These are phyloP conservation scores for Exophiala phaeomuriformis DNA, from an alignment of 2,329 filamentous ascomycete species.

Conservation along the genomic window DNA sequence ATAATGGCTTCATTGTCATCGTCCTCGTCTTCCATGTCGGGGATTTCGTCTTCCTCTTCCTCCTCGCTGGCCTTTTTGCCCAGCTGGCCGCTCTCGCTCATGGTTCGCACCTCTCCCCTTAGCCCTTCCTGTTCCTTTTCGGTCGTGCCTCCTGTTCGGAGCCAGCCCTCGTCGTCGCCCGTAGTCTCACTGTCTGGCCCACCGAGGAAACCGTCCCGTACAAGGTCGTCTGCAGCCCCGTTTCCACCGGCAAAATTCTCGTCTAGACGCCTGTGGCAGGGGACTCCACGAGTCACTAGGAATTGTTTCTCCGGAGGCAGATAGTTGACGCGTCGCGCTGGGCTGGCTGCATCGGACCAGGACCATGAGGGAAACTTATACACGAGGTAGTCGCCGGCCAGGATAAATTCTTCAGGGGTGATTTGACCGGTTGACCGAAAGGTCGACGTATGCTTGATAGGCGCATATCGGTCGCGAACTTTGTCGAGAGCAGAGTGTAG, in stretches of 20 bases:
- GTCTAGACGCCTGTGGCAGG: conserved; percentile 83
- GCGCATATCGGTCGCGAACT: conserved; percentile 84
- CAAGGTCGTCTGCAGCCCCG: conserved; percentile 76
- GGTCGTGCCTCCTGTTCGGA: conserved; percentile 72
- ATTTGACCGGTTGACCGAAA: conserved; percentile 93
- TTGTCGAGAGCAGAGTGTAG: conserved; percentile 88
- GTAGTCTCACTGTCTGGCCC: conserved; percentile 44
- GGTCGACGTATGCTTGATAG: conserved; percentile 80
- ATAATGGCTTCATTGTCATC: conserved; percentile 95
- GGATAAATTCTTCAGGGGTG: conserved; percentile 92
- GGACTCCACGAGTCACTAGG: conserved; percentile 86
- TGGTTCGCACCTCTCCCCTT: conserved; percentile 72
- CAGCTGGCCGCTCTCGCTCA: conserved; percentile 82
- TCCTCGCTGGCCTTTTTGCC: conserved; percentile 63
- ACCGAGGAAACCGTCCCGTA: conserved; percentile 63
- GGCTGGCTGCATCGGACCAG: conserved; percentile 84
- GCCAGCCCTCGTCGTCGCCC: conserved; percentile 73
- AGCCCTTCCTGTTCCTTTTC: conserved; percentile 59
- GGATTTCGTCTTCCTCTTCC: conserved; percentile 74
- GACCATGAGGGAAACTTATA: conserved; percentile 99
- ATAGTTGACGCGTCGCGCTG: conserved; percentile 68
- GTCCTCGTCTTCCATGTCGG: conserved; percentile 96
- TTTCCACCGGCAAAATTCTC: conserved; percentile 88
- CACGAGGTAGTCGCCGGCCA: conserved; percentile 92
- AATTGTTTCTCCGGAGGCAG: conserved; percentile 90